Evolutionary conservation across 1,284 basidiomycete genomes (phyloP), one percentile per base, ranked within the genome.

Genomic region (Pyrrhoderma lamaoense): DNA sequence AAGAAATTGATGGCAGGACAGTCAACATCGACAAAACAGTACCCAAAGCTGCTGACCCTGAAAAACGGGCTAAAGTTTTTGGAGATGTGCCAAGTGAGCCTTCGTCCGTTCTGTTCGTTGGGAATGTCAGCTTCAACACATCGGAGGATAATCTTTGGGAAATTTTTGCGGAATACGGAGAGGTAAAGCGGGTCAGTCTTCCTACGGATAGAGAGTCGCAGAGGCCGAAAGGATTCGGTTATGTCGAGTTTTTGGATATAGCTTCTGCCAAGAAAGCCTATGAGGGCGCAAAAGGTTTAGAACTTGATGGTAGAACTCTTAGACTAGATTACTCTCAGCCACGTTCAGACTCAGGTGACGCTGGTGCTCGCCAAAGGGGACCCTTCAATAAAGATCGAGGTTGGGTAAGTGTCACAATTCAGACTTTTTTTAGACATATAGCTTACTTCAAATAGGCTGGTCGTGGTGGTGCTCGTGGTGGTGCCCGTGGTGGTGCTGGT

Each of bases 171-270:
- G 91, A 93, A 65, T 87, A 85, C 65, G 94, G 94, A 47, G 83
- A 88, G 57, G 82, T 97, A 49, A 88, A 90, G 70, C 87, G 75
- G 60, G 92, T 99, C 45, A 81, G 94, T 57, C 71, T 99, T 51
- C 93, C 94, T 25, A 98, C 93, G 49, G 94, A 99, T 68, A 78
- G 89, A 56, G 96, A 99, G 53, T 80, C 88, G 3, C 93, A 92
- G 44, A 79, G 78, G 58, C 85, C 91, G 52, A 99, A 98, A 71
- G 96, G 96, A 62, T 99, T 95, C 69, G 96, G 85, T 43, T 99
- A 99, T 71, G 89, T 98, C 65, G 93, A 97, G 69, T 97, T 94
- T 67, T 81, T 82, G 57, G 82, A 87, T 58, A 65, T 92, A 47
- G 88, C 85, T 42, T 71, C 79, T 57, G 91, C 96, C 11, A 85